Evolutionary conservation across 1,139 yeast species (phyloP).

Genomic region (Blastobotrys illinoisensis): DNA sequence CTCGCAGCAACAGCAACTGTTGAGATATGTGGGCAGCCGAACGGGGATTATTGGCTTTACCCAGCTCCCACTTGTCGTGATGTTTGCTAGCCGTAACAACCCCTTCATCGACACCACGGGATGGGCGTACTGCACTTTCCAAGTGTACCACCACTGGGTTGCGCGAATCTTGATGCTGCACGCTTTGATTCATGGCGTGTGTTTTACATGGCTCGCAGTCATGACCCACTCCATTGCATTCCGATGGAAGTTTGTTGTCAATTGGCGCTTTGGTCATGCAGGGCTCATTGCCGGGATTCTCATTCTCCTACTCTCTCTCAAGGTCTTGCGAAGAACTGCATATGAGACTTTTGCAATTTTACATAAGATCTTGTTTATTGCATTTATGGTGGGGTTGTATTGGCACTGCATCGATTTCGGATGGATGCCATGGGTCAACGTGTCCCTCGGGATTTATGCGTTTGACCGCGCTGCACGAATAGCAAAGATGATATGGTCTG

Average conservation of each 20-base stretch:
- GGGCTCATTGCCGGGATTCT: slow-evolving; percentile 26
- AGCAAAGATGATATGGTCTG: slow-evolving; percentile 35
- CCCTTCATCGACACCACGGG: slow-evolving; percentile 53
- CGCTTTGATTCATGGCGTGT: slow-evolving; percentile 34
- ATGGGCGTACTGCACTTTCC: slow-evolving; percentile 59
- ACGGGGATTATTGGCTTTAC: slow-evolving; percentile 56
- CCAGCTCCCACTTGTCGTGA: slow-evolving; percentile 48
- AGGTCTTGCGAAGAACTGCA: slow-evolving; percentile 30
- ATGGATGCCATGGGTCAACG: slow-evolving; percentile 43
- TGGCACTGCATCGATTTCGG: slow-evolving; percentile 41
- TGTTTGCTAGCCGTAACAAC: slow-evolving; percentile 61
- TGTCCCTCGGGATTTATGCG: slow-evolving; percentile 36
- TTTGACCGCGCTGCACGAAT: slow-evolving; percentile 36
- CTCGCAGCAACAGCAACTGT: slow-evolving; percentile 21
- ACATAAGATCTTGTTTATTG: slow-evolving; percentile 36
- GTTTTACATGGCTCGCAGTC: slow-evolving; percentile 32
- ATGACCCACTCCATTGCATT: slow-evolving; percentile 35
- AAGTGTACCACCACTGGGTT: slow-evolving; percentile 58
- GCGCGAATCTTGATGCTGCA: slow-evolving; percentile 51
- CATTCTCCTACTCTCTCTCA: slow-evolving; percentile 14
- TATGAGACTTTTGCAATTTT: slow-evolving; percentile 41
- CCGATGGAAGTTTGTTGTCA: slow-evolving; percentile 38
- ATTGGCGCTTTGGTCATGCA: slow-evolving; percentile 43
- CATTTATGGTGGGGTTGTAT: slow-evolving; percentile 41
- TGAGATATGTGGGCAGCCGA: slow-evolving; percentile 48